A percentile compares a stretch with the other conserved stretches of the same genome.
These are phyloP conservation scores for Ceratocystis cacaofunesta DNA, from an alignment of 2,329 filamentous ascomycete genomes.

Conservation along the genomic window DNA sequence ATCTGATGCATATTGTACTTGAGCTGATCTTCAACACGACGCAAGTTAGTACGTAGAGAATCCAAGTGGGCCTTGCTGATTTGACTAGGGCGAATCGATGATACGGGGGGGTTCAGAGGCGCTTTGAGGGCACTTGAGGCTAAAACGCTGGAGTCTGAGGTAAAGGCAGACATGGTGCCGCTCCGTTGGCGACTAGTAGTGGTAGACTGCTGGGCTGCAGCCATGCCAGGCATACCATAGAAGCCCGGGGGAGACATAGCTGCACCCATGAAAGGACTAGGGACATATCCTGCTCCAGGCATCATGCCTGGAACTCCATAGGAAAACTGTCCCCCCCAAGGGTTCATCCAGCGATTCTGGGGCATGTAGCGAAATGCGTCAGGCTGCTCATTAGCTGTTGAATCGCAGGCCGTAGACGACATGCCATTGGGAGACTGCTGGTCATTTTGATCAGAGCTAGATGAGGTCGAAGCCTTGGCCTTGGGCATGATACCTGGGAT, in stretches of 20 bases:
- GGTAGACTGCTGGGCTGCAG: neutral
- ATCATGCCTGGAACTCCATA: slow-evolving; percentile 14
- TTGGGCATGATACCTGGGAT: slow-evolving; percentile 8
- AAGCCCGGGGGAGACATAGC: slow-evolving; percentile 7
- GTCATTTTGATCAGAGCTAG: neutral
- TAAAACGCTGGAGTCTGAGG: neutral
- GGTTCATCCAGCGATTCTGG: slow-evolving; percentile 13
- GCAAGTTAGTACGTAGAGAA: slow-evolving; percentile 34
- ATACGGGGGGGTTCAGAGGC: slow-evolving; percentile 31
- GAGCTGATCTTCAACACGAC: slow-evolving; percentile 38
- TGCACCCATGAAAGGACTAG: slow-evolving; percentile 12
- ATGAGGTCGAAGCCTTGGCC: neutral
- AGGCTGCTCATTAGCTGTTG: slow-evolving; percentile 7
- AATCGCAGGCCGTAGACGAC: neutral
- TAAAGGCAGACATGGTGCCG: neutral
- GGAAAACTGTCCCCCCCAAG: slow-evolving; percentile 16
- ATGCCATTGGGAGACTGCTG: neutral
- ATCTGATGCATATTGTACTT: slow-evolving; percentile 49
- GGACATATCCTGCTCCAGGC: slow-evolving; percentile 8
- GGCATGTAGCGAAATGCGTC: slow-evolving; percentile 10
- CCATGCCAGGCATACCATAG: slow-evolving; percentile 6
- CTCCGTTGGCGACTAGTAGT: slow-evolving; percentile 7
- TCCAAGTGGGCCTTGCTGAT: slow-evolving; percentile 45
- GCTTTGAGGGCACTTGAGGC: slow-evolving; percentile 11
- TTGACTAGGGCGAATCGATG: slow-evolving; percentile 46